Evolutionary conservation across 2,329 filamentous ascomycete genomes (phyloP), one percentile per base, ranked within the genome.

Genomic region (Diaporthe citri): DNA sequence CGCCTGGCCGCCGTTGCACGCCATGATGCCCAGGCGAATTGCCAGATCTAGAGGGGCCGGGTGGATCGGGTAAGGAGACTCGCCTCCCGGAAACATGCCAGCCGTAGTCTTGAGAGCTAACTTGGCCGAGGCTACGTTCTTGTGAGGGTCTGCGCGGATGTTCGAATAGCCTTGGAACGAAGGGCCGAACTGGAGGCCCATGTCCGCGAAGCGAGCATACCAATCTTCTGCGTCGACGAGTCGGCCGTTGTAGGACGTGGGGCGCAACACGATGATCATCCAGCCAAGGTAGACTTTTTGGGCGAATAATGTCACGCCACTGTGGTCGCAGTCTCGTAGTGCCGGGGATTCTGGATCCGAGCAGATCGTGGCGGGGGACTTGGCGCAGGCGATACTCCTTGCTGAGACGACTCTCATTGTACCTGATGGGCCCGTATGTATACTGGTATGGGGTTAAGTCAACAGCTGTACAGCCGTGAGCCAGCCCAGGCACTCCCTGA

Each of bases 361-460:
- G 78, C 4, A 88, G 74, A 62, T 87, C 85, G 31, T 86, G 84
- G 5, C 83, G 81, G 0, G 80, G 77, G 41, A 82, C 80, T 7
- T 78, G 78, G 1, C 84, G 79, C 67, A 82, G 80, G 7, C 84
- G 80, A 28, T 81, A 81, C 1, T 82, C 81, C 13, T 80, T 80
- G 48, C 81, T 52, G 10, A 64, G 17, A 15, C 76, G 59, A 7
- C 75, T 36, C 56, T 77, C 76, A 15, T 5, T 3, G 72, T 74
- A 77, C 34, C 69, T 31, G 8, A 22, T 4, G 4, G 12, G 36
- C 6, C 66, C 28, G 25, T 77, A 69, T 25, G 75, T 59, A 74
- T 75, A 77, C 13, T 72, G 31, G 39, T 77, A 77, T 2, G 39
- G 6, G 0, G 76, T 75, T 0, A 77, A 52, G 28, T 67, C 70